Evolutionary conservation across 768 basidiomycete genomes (phyloP).

Genomic region (Suillus placidus): DNA sequence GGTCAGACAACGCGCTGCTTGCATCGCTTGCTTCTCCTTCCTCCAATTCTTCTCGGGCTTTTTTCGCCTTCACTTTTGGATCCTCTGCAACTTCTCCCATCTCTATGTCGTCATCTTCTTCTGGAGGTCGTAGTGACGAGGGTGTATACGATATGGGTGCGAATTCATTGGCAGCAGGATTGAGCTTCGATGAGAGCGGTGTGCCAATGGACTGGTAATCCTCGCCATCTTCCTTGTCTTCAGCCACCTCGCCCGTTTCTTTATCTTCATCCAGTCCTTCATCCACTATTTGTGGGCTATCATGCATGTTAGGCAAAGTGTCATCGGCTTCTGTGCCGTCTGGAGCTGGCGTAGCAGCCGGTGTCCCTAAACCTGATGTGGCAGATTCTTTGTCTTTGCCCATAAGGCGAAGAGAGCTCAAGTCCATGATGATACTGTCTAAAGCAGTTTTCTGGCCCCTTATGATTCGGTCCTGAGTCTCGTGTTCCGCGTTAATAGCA

Average conservation of each 20-base stretch:
- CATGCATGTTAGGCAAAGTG: conserved; percentile 16
- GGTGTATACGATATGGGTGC: conserved; percentile 35
- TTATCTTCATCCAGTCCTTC: conserved; percentile 38
- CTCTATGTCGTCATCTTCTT: conserved; percentile 72
- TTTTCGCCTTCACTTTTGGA: conserved; percentile 51
- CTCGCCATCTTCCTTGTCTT: conserved; percentile 41
- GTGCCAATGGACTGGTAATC: conserved; percentile 36
- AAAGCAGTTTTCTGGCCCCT: conserved; percentile 69
- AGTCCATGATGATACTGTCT: conserved; percentile 63
- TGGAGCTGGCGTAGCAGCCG: conserved; percentile 52
- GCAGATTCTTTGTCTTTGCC: conserved; percentile 65
- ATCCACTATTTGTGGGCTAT: conserved; percentile 15
- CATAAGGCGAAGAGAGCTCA: conserved; percentile 62
- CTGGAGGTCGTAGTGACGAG: conserved; percentile 27
- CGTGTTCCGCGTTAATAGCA: conserved; percentile 74
- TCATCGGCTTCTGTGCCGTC: conserved; percentile 36
- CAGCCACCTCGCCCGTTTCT: conserved; percentile 46
- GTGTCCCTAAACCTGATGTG: conserved; percentile 42
- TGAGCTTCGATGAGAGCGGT: conserved; percentile 32
- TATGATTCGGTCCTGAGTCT: conserved; percentile 67
- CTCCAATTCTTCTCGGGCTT: conserved; percentile 71
- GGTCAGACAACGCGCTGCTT: conserved; percentile 77
- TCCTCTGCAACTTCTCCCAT: conserved; percentile 91
- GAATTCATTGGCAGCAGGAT: conserved; percentile 37
- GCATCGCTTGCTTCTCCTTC: conserved; percentile 86